Base-by-base conservation (phyloP, 495 filamentous ascomycete genomes). In the Penicillium fimorum region DNA sequence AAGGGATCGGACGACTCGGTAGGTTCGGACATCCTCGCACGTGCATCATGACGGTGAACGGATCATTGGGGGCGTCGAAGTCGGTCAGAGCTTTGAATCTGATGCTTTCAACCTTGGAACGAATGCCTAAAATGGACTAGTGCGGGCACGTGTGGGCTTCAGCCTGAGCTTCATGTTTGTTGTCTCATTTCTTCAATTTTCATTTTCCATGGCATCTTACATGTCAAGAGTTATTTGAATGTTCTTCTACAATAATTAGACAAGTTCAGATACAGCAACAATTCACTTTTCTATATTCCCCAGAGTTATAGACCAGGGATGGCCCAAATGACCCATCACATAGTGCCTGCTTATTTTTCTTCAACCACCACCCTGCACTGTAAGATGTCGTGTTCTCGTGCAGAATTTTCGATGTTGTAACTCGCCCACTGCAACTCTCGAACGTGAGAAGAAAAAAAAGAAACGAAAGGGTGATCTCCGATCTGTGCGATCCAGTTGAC, bases 1-100 rank as follows among this genome's bases (percentile, higher is more conserved):
- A 73, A 33, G 60, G 69, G 56, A 58, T 70, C 52, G 44, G 73
- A 67, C 37, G 70, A 73, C 44, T 70, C 64, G 33, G 68, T 63
- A 32, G 68, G 62, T 43, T 55, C 58, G 24, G 61, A 67, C 66
- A 69, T 69, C 27, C 51, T 62, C 53, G 56, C 24, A 18, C 18
- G 47, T 56, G 55, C 63, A 53, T 63, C 66, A 66, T 68, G 50
- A 48, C 61, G 61, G 20, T 45, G 38, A 18, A 32, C 38, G 40
- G 27, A 27, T 17, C 29, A 38, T 25, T 40, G 11, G 13, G 17
- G 22, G 29, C 48, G n/a, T 42, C 25, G 42, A 25, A 15, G 22
- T 15, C 27, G 42, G 32, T n/a, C 43, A 40, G 32, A 17, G 29
- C 29, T 32, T 37, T 41, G 30, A 15, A 42, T n/a, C 18, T 37